These are phyloP conservation scores for Botryotinia convoluta DNA, from an alignment of 2,329 filamentous ascomycete species.

Conservation along the genomic window DNA sequence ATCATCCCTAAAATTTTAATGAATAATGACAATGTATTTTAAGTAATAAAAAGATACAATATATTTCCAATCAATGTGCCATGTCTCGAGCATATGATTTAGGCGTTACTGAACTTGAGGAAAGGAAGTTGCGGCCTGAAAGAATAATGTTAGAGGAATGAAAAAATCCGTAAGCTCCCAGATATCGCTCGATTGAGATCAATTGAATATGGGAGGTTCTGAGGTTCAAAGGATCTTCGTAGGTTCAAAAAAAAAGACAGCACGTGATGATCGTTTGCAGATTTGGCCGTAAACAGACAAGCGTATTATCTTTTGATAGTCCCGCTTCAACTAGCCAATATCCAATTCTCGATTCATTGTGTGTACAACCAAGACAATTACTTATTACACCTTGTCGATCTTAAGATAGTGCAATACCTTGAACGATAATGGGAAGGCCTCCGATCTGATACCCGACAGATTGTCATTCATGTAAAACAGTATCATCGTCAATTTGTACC, in stretches of 20 bases:
- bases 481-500: not conserved
- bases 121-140: not conserved
- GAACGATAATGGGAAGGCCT: not conserved
- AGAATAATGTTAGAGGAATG: not conserved
- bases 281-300: not conserved
- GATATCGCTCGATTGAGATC: not conserved
- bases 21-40: constrained; percentile 5
- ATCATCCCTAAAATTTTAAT: not conserved
- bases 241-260: not conserved
- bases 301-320: not conserved
- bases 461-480: not conserved
- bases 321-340: not conserved
- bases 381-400: not conserved
- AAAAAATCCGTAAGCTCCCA: not conserved
- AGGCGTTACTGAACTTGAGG: not conserved
- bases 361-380: not conserved
- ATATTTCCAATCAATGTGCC: not conserved
- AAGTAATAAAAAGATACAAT: not conserved
- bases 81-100: not conserved
- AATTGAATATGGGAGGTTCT: not conserved
- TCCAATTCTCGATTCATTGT: not conserved
- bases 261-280: not conserved
- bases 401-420: not conserved
- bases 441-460: not conserved
- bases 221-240: not conserved